Evolutionary conservation across 768 basidiomycete genomes (phyloP), one percentile per base, ranked within the genome.

Genomic region (Naganishia onofrii): DNA sequence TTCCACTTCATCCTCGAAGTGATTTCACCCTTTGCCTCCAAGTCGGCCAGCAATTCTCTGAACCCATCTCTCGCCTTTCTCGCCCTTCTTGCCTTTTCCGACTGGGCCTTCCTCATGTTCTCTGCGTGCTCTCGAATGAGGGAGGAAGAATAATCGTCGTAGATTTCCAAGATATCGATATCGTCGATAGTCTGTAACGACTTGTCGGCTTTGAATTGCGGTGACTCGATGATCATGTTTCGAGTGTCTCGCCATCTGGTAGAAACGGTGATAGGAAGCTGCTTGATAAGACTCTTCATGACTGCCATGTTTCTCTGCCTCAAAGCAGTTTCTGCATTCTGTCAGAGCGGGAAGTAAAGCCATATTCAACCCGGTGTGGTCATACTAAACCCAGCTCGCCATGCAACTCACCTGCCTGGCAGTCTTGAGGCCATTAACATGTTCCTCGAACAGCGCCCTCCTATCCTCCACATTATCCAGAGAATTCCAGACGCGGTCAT

Each of bases 101-200:
- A 89, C 72, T 91, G 88, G 5, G 86, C 82, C 70, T 89, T 85
- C 29, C 90, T 85, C 83, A 88, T 88, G 76, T 91, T 88, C 73
- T 94, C 92, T 69, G 95, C 92, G 73, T 92, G 91, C 77, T 95
- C 93, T 66, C 90, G 86, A 81, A 97, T 93, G 38, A 91, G 86
- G 19, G 92, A 88, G 68, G 90, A 87, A 70, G 91, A 90, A 78
- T 94, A 94, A 78, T 94, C 93, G 79, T 99, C 96, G 74, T 93
- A 98, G 0, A 92, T 90, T 44, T 91, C 86, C 28, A 99, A 84
- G 70, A 98, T 90, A 77, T 98, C 96, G 44, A 98, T 84, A 1
- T 89, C 90, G 13, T 95, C 95, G 51, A 97, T 84, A 75, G 86
- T 88, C 72, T 87, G 89, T 60, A 99, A 83, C 71, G 93, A 90